These are phyloP conservation scores for Carex parvula DNA, from an alignment of 176 grass and related monocot species.

Conservation along the genomic window DNA sequence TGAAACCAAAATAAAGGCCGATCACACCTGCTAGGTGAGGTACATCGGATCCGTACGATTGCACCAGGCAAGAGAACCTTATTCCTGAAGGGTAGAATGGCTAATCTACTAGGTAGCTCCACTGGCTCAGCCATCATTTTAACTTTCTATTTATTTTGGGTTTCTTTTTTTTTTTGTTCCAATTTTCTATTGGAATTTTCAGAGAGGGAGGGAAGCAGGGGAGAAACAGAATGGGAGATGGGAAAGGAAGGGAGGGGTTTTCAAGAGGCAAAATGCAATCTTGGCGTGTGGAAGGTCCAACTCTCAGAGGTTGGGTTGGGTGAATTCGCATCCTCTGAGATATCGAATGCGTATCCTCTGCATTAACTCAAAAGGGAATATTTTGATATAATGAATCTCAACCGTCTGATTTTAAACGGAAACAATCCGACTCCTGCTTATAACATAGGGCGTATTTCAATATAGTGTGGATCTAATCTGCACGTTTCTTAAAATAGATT, in stretches of 20 bases:
- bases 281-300: constrained; percentile 18
- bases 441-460: too few species aligned
- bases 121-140: constrained; percentile 66
- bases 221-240: constrained; percentile 10
- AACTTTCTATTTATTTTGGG: not conserved
- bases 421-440: too few species aligned
- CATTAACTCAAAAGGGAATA: too few species aligned
- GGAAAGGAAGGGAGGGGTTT: not conserved
- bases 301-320: not conserved
- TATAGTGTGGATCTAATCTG: too few species aligned
- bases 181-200: not conserved
- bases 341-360: too few species aligned
- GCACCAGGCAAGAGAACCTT: constrained; percentile 90
- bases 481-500: too few species aligned
- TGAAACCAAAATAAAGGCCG: not conserved
- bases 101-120: constrained; percentile 76
- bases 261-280: constrained; percentile 24
- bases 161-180: not conserved
- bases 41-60: constrained; percentile 94
- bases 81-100: constrained; percentile 93
- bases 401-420: too few species aligned
- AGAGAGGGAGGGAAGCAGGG: not conserved
- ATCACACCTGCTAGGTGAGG: constrained; percentile 80
- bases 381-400: too few species aligned
- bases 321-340: too few species aligned